phyloP scores from a whole-genome alignment of 169 alveolate genomes.

The Sarcocystis neurona region DNA sequence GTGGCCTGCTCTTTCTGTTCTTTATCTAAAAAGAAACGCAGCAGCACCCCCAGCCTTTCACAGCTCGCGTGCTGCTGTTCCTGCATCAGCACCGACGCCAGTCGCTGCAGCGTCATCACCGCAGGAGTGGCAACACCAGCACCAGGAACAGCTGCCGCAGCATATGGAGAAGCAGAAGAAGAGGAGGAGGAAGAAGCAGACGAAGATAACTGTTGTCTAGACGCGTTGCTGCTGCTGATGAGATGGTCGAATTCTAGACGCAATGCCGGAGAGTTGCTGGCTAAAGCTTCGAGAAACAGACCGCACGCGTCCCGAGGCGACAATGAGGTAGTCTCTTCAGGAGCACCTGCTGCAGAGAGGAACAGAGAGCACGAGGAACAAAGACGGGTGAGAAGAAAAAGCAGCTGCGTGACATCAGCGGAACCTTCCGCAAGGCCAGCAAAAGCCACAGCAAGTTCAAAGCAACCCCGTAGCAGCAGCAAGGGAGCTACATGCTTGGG shows the following conservation, averaged over 20 bases:
- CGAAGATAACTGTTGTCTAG: too few species aligned
- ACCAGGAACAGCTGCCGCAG: too few species aligned
- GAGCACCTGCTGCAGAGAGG: slow-evolving; percentile 47
- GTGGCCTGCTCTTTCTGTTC: too few species aligned
- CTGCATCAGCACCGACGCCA: slow-evolving; percentile 32
- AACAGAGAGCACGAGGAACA: neutral
- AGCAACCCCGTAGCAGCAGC: too few species aligned
- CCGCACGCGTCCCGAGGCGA: slow-evolving; percentile 33
- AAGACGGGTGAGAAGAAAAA: too few species aligned
- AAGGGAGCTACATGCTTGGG: too few species aligned
- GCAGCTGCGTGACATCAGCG: too few species aligned
- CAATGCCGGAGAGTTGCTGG: slow-evolving; percentile 21
- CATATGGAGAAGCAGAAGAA: too few species aligned
- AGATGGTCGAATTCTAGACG: slow-evolving; percentile 54
- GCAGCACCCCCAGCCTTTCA: slow-evolving; percentile 56
- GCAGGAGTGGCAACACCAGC: neutral
- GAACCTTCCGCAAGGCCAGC: too few species aligned
- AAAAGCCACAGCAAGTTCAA: too few species aligned
- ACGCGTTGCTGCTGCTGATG: slow-evolving; percentile 12
- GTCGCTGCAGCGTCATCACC: slow-evolving; percentile 35
- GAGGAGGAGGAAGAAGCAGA: too few species aligned
- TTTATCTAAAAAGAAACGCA: too few species aligned
- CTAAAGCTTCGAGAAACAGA: slow-evolving; percentile 45
- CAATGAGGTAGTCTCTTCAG: neutral
- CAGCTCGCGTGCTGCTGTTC: slow-evolving; percentile 36